Evolutionary conservation across 768 basidiomycete species (phyloP).

Genomic region (Lactarius quietus): DNA sequence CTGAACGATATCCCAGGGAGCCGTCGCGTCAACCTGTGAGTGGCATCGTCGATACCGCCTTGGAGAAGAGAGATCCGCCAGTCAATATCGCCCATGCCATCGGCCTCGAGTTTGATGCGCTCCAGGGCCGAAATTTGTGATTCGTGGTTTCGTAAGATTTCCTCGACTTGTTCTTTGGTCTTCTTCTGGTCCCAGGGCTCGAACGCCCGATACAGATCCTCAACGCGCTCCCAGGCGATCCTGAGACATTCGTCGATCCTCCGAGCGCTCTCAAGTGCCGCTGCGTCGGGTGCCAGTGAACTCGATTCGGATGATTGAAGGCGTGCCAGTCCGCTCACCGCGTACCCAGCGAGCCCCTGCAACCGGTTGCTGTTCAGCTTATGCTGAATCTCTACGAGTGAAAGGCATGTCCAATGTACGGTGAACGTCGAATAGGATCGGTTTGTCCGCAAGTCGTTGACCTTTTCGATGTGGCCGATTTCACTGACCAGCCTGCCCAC

Average conservation of each 20-base stretch:
- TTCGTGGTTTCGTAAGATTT: not conserved
- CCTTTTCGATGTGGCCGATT: not conserved
- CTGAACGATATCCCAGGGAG: not conserved
- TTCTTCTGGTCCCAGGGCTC: not conserved
- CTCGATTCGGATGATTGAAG: not conserved
- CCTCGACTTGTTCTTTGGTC: not conserved
- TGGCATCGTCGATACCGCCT: not conserved
- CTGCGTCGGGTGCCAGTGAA: not conserved
- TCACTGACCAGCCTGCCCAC: not conserved
- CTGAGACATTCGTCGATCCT: not conserved
- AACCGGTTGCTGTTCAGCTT: not conserved
- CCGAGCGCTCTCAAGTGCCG: not conserved
- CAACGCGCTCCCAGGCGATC: not conserved
- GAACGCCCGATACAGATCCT: conserved; percentile 4
- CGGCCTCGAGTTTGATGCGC: not conserved
- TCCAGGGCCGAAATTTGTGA: not conserved
- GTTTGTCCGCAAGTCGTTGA: not conserved
- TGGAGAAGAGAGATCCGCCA: conserved; percentile 3
- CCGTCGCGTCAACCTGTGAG: not conserved
- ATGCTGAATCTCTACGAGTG: not conserved
- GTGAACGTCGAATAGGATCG: not conserved
- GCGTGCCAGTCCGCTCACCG: not conserved
- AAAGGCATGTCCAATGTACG: conserved; percentile 6
- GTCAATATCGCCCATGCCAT: not conserved
- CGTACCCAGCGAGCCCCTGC: not conserved